A percentile compares a stretch with the other conserved stretches of the same genome.
phyloP scores from a whole-genome alignment of 1,139 yeast species.

The Suhomyces panamericanus region DNA sequence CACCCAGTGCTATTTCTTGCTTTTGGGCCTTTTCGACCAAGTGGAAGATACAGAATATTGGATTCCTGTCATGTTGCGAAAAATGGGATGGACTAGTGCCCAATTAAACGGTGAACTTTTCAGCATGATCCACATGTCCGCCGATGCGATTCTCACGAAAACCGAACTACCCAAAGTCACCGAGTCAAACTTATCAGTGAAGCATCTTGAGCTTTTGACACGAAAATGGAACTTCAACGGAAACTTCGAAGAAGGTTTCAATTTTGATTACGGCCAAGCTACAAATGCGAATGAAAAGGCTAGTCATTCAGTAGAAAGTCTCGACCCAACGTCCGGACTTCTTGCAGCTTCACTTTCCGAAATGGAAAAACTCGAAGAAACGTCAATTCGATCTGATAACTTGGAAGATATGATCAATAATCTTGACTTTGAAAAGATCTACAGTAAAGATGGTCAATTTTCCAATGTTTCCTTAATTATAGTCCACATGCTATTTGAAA shows the following conservation, averaged over 20 bases:
- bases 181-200: conserved; percentile 33
- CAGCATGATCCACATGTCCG: conserved; percentile 34
- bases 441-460: conserved; percentile 37
- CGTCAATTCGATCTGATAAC: background rate
- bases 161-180: conserved; percentile 37
- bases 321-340: background rate
- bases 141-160: conserved; percentile 30
- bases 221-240: conserved; percentile 33
- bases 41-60: conserved; percentile 31
- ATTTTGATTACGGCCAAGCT: background rate
- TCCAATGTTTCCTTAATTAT: conserved; percentile 31
- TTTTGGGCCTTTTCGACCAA: conserved; percentile 28
- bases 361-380: no score
- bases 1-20: conserved; percentile 29
- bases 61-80: conserved; percentile 28
- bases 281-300: background rate
- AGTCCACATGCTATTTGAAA: conserved; percentile 34
- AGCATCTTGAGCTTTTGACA: conserved; percentile 32
- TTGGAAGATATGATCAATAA: conserved; percentile 18
- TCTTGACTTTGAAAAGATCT: conserved; percentile 30
- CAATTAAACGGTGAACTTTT: conserved; percentile 35
- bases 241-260: conserved; percentile 30
- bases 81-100: conserved; percentile 36
- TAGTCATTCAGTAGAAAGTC: background rate
- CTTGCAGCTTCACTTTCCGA: no score